Base-by-base conservation (phyloP, 371 early-diverging fungal genomes). In the Blastocladiella emersonii region DNA sequence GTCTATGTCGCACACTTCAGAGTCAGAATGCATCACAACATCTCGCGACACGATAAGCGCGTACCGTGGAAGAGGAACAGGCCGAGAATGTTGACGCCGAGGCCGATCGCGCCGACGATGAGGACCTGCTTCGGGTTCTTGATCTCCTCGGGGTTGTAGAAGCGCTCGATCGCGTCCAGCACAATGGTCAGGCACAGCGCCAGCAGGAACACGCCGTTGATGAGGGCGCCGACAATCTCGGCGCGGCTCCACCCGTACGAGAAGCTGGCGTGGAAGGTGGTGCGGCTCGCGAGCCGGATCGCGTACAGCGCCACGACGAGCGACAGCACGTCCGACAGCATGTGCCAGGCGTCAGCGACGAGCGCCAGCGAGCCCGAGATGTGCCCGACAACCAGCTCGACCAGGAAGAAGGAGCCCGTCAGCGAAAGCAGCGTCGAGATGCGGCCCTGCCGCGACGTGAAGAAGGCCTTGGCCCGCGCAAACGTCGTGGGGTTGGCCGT, bases 281-380 rank as follows among this genome's bases (percentile, higher is more conserved):
- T 84, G 27, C 61, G 68, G 37, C 72, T 68, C 21, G 78, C 73
- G 34, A 81, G 25, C 30, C 61, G 74, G 49, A 92, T 87, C 34
- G 95, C 93, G 76, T 87, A 89, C 39, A 89, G 74, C n/a, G 90
- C 93, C 48, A 94, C 84, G 39, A 80, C 70, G 66, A 92, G 80
- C 45, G 86, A 79, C 12, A 90, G 68, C 37, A 93, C 78, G 73
- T 94, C 95, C 63, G 83, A 86, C 53, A 92, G 73, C 92, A 92
- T 91, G 71, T 94, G 94, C 78, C 91, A 94, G 1, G 90, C 84
- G 74, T 94, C 94, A 1, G 93, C 93, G n/a, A 94, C 75, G 64
- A 94, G 79, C 13, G 93, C 88, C 34, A 94, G 72, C n/a, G 91
- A 91, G 39, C 79, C 75, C 0, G 85, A 82, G 62, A 76, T 70